Evolutionary conservation across 2,329 filamentous ascomycete species (phyloP).

Genomic region (Colletotrichum spaethianum): DNA sequence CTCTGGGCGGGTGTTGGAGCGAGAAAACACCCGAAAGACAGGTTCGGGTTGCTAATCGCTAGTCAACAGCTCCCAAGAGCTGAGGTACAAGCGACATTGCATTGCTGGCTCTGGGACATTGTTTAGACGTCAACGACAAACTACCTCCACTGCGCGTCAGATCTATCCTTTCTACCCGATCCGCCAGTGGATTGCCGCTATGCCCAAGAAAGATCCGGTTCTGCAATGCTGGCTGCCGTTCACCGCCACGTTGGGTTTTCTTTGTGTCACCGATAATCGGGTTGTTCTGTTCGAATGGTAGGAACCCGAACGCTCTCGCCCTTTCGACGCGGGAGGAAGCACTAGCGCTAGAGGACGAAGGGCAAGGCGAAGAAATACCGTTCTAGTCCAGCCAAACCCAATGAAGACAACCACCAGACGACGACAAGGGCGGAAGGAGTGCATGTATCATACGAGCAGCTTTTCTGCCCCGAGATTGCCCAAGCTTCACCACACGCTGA

Average conservation of each 20-base stretch:
- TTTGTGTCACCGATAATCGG: constrained; percentile 43
- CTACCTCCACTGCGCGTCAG: constrained; percentile 30
- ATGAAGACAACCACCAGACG: neutral
- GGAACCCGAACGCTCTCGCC: constrained; percentile 23
- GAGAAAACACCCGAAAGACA: neutral
- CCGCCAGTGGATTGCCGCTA: constrained; percentile 29
- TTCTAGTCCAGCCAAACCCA: neutral
- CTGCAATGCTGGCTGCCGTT: constrained; percentile 39
- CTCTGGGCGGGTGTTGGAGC: constrained; percentile 1
- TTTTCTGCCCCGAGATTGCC: constrained; percentile 21
- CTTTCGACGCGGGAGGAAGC: constrained; percentile 16
- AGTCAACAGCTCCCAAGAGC: constrained; percentile 5
- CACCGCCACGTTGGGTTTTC: constrained; percentile 43
- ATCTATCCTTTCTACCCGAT: constrained; percentile 42
- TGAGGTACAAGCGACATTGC: constrained; percentile 9
- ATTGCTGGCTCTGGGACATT: constrained; percentile 10
- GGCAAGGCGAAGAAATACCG: neutral
- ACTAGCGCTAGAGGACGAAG: constrained; percentile 3
- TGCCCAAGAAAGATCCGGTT: constrained; percentile 41
- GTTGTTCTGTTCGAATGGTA: constrained; percentile 22
- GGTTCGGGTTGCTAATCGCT: neutral
- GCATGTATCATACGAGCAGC: constrained; percentile 32
- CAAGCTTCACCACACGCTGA: constrained; percentile 23
- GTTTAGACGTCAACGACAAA: constrained; percentile 30
- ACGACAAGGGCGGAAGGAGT: constrained; percentile 17